Evolutionary conservation across 208 protist species (phyloP).

Genomic region (Leishmania major): DNA sequence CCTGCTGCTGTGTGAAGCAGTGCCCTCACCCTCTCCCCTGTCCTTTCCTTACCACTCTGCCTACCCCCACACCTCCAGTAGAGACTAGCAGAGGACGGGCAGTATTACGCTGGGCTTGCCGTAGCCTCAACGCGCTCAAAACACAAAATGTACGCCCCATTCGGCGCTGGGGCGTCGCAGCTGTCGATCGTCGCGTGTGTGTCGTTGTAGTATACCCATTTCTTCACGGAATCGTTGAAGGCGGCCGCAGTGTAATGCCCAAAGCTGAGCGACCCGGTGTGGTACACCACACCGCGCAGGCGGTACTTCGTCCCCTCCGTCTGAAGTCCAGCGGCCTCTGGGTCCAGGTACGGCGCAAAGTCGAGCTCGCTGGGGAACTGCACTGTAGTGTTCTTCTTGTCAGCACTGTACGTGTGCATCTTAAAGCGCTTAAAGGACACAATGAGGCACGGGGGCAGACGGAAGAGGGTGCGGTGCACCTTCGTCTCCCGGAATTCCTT

Average conservation of each 20-base stretch:
- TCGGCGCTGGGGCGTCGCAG: conserved; percentile 22
- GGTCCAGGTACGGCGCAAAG: conserved; percentile 62
- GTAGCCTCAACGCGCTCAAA: conserved; percentile 52
- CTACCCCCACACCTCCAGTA: neutral
- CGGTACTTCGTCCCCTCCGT: conserved; percentile 48
- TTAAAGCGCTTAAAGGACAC: conserved; percentile 85
- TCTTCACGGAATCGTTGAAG: conserved; percentile 47
- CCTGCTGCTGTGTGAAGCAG: neutral
- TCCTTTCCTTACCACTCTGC: neutral
- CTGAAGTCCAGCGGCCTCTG: conserved; percentile 30
- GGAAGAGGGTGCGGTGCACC: conserved; percentile 65
- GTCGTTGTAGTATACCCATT: conserved; percentile 87
- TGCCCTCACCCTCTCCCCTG: neutral
- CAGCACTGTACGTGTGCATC: conserved; percentile 50
- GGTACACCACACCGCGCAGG: conserved; percentile 77
- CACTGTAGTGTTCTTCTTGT: conserved; percentile 78
- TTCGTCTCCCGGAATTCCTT: conserved; percentile 59
- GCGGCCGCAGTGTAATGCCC: conserved; percentile 84
- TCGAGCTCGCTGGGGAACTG: conserved; percentile 60
- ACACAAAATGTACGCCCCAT: conserved; percentile 77
- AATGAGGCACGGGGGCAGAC: conserved; percentile 73
- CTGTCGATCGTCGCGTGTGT: conserved; percentile 32
- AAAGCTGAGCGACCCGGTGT: conserved; percentile 72
- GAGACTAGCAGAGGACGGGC: neutral
- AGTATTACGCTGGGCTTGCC: neutral